Evolutionary conservation across 139 green algal species (phyloP), one percentile per base, ranked within the genome.

Genomic region (Coelastrella sp.): DNA sequence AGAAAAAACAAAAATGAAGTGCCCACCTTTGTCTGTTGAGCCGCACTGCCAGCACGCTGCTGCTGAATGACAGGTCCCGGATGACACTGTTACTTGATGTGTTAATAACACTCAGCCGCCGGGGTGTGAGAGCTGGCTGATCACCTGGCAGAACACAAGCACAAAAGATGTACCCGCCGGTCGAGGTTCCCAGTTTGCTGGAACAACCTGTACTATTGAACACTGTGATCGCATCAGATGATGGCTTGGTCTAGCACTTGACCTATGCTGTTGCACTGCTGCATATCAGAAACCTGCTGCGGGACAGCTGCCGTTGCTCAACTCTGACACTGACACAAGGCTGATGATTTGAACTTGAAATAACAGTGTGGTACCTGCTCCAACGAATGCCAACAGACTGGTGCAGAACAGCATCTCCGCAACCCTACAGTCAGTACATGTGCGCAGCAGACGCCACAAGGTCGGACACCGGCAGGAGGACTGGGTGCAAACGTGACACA

Each of bases 361-460:
- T 20, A 71, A 4, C 16, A 3, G 11, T 7, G 16, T 71, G 90
- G 96, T 94, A 4, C 96, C 96, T 93, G 96, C 96, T 0, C 96
- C 96, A 20, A 97, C 96, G 83, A 94, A 97, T 0, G 95, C 96
- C 79, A 98, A 66, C 32, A 98, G 90, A 90, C 93, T 97, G 16
- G 96, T 97, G 88, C 94, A 97, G 89, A 96, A 98, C 3, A 98
- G 94, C 96, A 98, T 98, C 86, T 97, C 93, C 16, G 92, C 95
- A 16, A 96, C 91, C 64, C 96, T 98, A 66, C 32, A 88, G 23
- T 6, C 61, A 71, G 61, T 19, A 13, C 61, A 71, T 2, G 2
- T 71, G 10, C 8, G 61, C 61, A 71, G 0, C 11, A 47, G 32
- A 47, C 32, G 32, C 32, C 32, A 47, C 32, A 47, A 47, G 32